These are phyloP conservation scores for Dendrobium nobile DNA, from an alignment of 106 monocot genomes.

Conservation along the genomic window DNA sequence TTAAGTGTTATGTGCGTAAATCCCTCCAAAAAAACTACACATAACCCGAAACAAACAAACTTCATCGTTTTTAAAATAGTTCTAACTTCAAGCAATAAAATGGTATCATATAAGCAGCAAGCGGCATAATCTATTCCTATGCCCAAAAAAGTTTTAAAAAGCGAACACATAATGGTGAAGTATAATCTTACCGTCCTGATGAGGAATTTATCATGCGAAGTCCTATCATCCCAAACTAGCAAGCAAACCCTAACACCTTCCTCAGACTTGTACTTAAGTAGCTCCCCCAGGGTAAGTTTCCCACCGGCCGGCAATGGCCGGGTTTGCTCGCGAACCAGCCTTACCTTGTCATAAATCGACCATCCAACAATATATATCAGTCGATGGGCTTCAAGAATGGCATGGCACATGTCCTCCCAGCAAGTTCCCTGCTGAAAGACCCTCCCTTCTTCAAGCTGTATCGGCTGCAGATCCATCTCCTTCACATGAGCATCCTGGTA, in stretches of 20 bases:
- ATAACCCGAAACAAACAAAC: too few species aligned
- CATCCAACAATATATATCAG: conserved; percentile 72
- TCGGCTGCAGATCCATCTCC: conserved; percentile 34
- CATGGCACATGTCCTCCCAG: conserved; percentile 87
- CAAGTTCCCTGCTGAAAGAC: conserved; percentile 46
- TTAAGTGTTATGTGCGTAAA: too few species aligned
- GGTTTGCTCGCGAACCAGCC: conserved; percentile 51
- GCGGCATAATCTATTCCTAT: too few species aligned
- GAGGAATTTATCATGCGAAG: conserved; percentile 50
- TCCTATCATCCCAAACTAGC: conserved; percentile 87
- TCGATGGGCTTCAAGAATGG: conserved; percentile 69
- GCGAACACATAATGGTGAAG: too few species aligned
- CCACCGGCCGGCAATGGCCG: conserved; percentile 11
- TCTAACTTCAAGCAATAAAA: too few species aligned
- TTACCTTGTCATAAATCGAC: conserved; percentile 61
- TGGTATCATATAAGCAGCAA: too few species aligned
- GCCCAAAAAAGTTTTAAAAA: too few species aligned
- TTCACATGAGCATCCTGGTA: conserved; percentile 81
- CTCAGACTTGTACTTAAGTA: conserved; percentile 77
- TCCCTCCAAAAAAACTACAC: too few species aligned
- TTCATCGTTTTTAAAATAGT: too few species aligned
- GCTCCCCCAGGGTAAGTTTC: conserved; percentile 41
- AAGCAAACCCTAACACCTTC: conserved; percentile 74
- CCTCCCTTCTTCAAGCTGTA: conserved; percentile 38
- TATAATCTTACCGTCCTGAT: conserved; percentile 30